phyloP scores from a whole-genome alignment of 495 filamentous ascomycete species.

The Aspergillus diversus region DNA sequence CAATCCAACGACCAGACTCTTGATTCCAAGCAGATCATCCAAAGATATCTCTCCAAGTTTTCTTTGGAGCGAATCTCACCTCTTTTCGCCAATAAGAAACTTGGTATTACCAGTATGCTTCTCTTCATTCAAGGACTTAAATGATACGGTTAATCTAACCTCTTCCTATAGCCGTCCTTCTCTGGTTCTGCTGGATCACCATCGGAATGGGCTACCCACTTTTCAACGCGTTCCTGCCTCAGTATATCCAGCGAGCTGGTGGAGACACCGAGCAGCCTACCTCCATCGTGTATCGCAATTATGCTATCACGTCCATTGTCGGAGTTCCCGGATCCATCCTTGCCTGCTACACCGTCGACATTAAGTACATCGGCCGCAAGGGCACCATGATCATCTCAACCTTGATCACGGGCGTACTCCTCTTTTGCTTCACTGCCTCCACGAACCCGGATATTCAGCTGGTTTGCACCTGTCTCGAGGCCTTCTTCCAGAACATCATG shows the following conservation, averaged over 20 bases:
- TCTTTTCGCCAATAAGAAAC: constrained; percentile 55
- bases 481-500: constrained; percentile 68
- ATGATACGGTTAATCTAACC: constrained; percentile 9
- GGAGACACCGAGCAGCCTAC: constrained; percentile 38
- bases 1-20: constrained; percentile 39
- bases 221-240: constrained; percentile 63
- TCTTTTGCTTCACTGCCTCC: constrained; percentile 63
- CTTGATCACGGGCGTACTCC: constrained; percentile 57
- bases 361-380: constrained; percentile 63
- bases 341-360: constrained; percentile 58
- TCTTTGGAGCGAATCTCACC: constrained; percentile 56
- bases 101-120: constrained; percentile 49
- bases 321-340: constrained; percentile 60
- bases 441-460: constrained; percentile 52
- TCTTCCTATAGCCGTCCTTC: constrained; percentile 37
- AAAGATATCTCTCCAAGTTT: constrained; percentile 58
- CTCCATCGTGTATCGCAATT: constrained; percentile 61
- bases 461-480: constrained; percentile 54
- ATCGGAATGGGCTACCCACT: constrained; percentile 63
- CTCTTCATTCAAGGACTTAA: background rate
- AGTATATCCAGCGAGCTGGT: constrained; percentile 54
- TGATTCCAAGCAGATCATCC: constrained; percentile 47
- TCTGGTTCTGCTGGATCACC: constrained; percentile 61
- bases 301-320: constrained; percentile 61
- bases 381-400: constrained; percentile 60